A percentile compares a stretch with the other conserved stretches of the same genome.
These are phyloP conservation scores for Triadica sebifera DNA, from an alignment of 345 rosid genomes.

Conservation along the genomic window DNA sequence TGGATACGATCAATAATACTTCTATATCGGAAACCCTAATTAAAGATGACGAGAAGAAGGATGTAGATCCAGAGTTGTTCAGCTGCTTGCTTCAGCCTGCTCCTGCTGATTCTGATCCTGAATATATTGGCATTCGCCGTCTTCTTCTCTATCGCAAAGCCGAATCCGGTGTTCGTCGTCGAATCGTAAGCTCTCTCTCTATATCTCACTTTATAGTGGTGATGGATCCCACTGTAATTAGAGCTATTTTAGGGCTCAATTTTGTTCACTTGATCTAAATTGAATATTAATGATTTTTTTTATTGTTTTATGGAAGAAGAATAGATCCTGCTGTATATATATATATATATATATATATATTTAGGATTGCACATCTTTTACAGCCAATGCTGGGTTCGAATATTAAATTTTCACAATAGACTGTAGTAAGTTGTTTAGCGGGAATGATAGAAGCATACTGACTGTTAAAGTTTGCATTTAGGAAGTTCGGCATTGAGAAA, in stretches of 20 bases:
- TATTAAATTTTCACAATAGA: not conserved
- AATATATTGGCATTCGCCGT: conserved; percentile 75
- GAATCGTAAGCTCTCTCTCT: conserved; percentile 45
- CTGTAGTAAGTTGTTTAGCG: not conserved
- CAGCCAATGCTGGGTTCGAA: not conserved
- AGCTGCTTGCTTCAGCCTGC: conserved; percentile 77
- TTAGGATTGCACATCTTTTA: not conserved
- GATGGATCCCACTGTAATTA: not conserved
- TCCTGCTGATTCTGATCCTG: conserved; percentile 56
- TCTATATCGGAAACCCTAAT: conserved; percentile 24
- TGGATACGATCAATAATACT: conserved; percentile 19
- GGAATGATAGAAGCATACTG: not conserved
- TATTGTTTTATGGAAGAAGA: not conserved
- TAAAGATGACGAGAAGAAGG: conserved; percentile 14
- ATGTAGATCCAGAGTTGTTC: conserved; percentile 64
- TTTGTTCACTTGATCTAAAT: too few species aligned
- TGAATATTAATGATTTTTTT: not conserved
- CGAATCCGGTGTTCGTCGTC: conserved; percentile 57
- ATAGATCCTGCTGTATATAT: not conserved
- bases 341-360: too few species aligned
- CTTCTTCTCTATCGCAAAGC: conserved; percentile 80
- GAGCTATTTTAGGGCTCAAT: not conserved
- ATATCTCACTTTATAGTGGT: not conserved
- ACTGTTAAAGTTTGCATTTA: not conserved
- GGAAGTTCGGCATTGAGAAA: too few species aligned